Base-by-base conservation (phyloP, 495 filamentous ascomycete species). In the Daldinia decipiens region DNA sequence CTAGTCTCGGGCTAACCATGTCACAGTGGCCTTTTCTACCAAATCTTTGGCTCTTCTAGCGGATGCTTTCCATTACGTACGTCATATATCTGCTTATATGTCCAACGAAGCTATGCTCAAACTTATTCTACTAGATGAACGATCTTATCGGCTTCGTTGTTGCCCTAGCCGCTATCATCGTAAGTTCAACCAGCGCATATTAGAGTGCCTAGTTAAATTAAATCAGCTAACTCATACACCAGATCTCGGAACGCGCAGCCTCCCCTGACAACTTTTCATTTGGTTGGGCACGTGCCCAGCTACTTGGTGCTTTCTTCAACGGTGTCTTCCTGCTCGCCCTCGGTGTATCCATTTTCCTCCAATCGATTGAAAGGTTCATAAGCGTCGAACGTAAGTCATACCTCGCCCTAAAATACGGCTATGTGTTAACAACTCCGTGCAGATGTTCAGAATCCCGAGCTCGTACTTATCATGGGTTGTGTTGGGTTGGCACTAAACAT, bases 21-120 rank as follows among this genome's bases (percentile, higher is more conserved):
- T 51, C 40, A 12, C 31, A 87, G 84, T 94, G 70, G 95, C 94
- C 47, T 95, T 94, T 83, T 84, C 86, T 40, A 94, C 94, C 34
- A 88, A 91, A 75, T 98, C 95, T 39, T 88, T 98, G 60, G 95
- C 94, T 19, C 88, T 98, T 13, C 87, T 97, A 53, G 95, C 95
- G 43, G 95, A 98, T 82, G 93, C 94, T 29, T 97, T 98, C 80
- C 95, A 98, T 75, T 96, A 97, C 89, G 93, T 95, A 82, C 73
- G 84, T 68, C 58, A 27, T 26, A 56, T 50, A 15, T 21, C 12
- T 24, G 19, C 56, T n/a, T 45, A 12, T 24, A 27, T 61, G 5
- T 65, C 7, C 21, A 15, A 8, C n/a, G n/a, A 17, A 21, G 8
- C 29, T 36, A 17, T 40, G 12, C 43, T 53, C 39, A 50, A 62